phyloP scores from a whole-genome alignment of 139 green algal species.

The Penium margaritaceum region DNA sequence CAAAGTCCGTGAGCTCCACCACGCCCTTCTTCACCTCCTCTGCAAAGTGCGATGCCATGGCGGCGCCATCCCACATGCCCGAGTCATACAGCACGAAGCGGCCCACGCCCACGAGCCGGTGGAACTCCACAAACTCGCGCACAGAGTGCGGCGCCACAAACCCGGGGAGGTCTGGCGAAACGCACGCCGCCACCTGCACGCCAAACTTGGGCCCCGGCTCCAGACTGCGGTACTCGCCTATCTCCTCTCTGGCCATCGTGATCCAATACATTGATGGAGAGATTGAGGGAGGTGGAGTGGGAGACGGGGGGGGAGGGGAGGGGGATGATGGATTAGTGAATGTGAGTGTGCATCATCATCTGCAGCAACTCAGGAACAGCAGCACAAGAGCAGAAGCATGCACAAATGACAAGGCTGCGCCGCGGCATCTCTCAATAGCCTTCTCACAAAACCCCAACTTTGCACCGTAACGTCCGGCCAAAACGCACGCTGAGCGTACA shows the following conservation, averaged over 20 bases:
- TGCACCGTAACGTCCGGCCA: no score
- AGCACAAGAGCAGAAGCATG: no score
- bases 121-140: slow-evolving; percentile 31
- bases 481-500: no score
- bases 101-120: slow-evolving; percentile 5
- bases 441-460: no score
- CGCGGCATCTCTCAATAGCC: no score
- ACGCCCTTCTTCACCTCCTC: not conserved
- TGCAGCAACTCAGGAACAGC: no score
- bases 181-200: slow-evolving; percentile 1
- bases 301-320: no score
- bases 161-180: not conserved
- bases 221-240: not conserved
- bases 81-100: slow-evolving; percentile 19
- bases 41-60: not conserved
- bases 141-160: not conserved
- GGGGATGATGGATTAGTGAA: no score
- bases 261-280: no score
- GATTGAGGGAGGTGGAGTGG: no score
- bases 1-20: slow-evolving; percentile 3
- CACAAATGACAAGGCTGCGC: no score
- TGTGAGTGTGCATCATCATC: no score
- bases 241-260: slow-evolving; percentile 27
- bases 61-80: not conserved
- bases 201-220: not conserved